These are phyloP conservation scores for Eustoma russellianum DNA, from an alignment of 257 asterid genomes.

Conservation along the genomic window DNA sequence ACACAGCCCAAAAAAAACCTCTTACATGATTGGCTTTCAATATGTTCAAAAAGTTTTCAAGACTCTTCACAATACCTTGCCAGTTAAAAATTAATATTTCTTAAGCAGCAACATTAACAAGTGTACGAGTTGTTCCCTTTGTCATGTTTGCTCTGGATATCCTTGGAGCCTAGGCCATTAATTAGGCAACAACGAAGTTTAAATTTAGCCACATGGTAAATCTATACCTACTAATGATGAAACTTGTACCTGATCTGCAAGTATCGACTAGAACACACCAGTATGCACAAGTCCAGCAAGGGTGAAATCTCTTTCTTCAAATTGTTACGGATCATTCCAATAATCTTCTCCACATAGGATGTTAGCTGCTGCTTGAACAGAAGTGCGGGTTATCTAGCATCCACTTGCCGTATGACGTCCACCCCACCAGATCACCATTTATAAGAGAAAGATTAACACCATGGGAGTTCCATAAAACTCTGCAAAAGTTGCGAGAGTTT, in stretches of 20 bases:
- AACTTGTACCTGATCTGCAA: background rate
- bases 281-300: slow-evolving; percentile 82
- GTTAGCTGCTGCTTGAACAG: slow-evolving; percentile 86
- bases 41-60: slow-evolving; percentile 52
- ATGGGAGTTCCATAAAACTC: slow-evolving; percentile 83
- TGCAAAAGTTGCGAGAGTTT: slow-evolving; percentile 18
- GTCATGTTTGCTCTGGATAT: slow-evolving; percentile 73
- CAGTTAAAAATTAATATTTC: slow-evolving; percentile 90
- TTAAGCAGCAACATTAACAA: slow-evolving; percentile 88
- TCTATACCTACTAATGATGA: too few relatives aligned
- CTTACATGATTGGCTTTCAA: slow-evolving; percentile 72
- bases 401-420: slow-evolving; percentile 67
- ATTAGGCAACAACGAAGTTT: background rate
- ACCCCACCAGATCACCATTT: slow-evolving; percentile 47
- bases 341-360: slow-evolving; percentile 81
- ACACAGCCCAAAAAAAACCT: slow-evolving; percentile 14
- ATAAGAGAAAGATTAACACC: slow-evolving; percentile 62
- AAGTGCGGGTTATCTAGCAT: slow-evolving; percentile 96
- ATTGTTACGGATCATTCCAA: slow-evolving; percentile 86
- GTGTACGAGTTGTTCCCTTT: slow-evolving; percentile 80
- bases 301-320: slow-evolving; percentile 88
- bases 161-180: slow-evolving; percentile 75
- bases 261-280: slow-evolving; percentile 34
- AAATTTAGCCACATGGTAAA: background rate
- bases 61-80: too few relatives aligned